phyloP scores from a whole-genome alignment of 1,284 basidiomycete genomes.

The Puccinia hordei region DNA sequence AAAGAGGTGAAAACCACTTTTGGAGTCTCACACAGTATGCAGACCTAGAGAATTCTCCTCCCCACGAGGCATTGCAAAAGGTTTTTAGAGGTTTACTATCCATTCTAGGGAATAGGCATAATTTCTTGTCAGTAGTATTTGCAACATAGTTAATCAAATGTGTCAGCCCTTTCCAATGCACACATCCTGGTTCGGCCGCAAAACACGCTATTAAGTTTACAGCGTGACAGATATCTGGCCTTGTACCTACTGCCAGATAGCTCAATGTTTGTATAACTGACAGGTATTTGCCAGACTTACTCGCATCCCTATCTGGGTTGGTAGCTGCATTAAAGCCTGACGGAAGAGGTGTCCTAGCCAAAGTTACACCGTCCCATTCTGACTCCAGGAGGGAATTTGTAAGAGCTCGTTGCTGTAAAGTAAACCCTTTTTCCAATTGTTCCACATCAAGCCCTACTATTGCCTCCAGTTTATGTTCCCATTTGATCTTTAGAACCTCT shows the following conservation, averaged over 20 bases:
- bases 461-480: background rate
- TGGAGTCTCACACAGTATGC: background rate
- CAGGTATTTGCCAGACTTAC: background rate
- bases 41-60: no score
- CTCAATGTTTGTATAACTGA: background rate
- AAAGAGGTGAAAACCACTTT: no score
- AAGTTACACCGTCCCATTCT: background rate
- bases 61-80: constrained; percentile 16
- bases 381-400: background rate
- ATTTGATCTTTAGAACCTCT: constrained; percentile 2
- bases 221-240: constrained; percentile 17
- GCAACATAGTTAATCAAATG: constrained; percentile 22
- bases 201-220: background rate
- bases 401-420: background rate
- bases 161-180: constrained; percentile 9
- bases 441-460: constrained; percentile 8
- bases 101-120: background rate
- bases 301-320: background rate
- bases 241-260: no score
- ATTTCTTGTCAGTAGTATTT: no score
- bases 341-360: background rate
- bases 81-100: background rate
- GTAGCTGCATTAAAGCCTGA: background rate
- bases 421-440: background rate
- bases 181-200: background rate